Evolutionary conservation across 2,329 filamentous ascomycete genomes (phyloP).

Genomic region (Penicillium sp.): DNA sequence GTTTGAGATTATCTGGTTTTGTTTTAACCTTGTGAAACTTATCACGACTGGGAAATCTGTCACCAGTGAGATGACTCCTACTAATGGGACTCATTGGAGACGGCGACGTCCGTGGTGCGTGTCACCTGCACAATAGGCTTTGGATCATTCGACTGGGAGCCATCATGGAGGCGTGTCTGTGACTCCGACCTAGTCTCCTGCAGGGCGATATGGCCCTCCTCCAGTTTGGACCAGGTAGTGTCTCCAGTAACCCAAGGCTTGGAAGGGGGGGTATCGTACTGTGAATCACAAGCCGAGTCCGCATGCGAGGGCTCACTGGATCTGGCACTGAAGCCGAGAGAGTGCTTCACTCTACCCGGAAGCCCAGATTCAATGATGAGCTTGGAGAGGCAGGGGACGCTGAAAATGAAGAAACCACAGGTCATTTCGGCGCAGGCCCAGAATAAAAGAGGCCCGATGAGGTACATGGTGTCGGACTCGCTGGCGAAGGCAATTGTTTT

Average conservation of each 20-base stretch:
- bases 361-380: constrained; percentile 29
- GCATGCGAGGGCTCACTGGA: background rate
- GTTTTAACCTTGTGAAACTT: too few relatives aligned
- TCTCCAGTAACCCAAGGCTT: background rate
- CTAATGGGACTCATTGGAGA: background rate
- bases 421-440: constrained; percentile 49
- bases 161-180: background rate
- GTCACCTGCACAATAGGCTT: background rate
- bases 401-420: constrained; percentile 46
- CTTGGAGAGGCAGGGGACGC: constrained; percentile 42
- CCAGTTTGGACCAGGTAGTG: background rate
- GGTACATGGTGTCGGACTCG: constrained; percentile 30
- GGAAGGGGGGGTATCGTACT: background rate
- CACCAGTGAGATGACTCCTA: background rate
- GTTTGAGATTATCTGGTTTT: background rate
- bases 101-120: background rate
- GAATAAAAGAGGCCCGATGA: constrained; percentile 42
- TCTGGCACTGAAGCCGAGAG: background rate
- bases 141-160: background rate
- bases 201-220: background rate
- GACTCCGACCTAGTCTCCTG: background rate
- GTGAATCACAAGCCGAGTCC: background rate
- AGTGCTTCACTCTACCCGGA: constrained; percentile 1
- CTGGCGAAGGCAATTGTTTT: constrained; percentile 14
- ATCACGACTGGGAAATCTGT: too few relatives aligned